Evolutionary conservation across 371 early-diverging fungal species (phyloP).

Genomic region (Lichtheimia ramosa): DNA sequence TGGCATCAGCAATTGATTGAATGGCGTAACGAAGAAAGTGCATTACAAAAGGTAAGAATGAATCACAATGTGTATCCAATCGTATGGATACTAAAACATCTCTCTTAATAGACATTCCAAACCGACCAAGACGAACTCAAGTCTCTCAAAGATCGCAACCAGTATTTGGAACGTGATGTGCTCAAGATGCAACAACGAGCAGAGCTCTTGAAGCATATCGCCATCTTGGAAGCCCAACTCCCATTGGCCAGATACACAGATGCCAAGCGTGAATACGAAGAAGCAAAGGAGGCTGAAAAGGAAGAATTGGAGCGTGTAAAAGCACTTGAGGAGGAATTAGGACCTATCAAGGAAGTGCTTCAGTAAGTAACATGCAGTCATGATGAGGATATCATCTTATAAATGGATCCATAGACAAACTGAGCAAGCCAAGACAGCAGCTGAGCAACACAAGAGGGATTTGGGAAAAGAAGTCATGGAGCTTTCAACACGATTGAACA

Average conservation of each 20-base stretch:
- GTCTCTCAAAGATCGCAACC: constrained; percentile 59
- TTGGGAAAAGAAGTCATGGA: neutral
- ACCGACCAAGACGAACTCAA: constrained; percentile 56
- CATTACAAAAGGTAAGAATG: constrained; percentile 38
- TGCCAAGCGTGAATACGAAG: constrained; percentile 57
- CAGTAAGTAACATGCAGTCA: constrained; percentile 21
- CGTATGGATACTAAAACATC: neutral
- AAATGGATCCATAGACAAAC: neutral
- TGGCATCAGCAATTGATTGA: constrained; percentile 71
- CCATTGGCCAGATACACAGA: constrained; percentile 65
- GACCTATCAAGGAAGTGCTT: constrained; percentile 33
- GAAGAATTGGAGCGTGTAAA: constrained; percentile 28
- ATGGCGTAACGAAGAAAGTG: constrained; percentile 64
- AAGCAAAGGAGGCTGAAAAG: constrained; percentile 45
- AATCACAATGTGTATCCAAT: neutral
- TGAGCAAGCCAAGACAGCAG: neutral
- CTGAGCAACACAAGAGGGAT: neutral
- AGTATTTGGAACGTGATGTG: constrained; percentile 72
- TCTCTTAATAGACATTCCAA: constrained; percentile 41
- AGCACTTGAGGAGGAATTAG: constrained; percentile 37
- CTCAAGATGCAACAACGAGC: constrained; percentile 72
- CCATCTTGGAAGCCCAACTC: constrained; percentile 50
- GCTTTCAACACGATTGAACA: constrained; percentile 5
- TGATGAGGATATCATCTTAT: neutral
- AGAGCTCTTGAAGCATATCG: constrained; percentile 37